Conservation (phyloP, 495 filamentous ascomycete species). For the Hypoxylon intermedium region DNA sequence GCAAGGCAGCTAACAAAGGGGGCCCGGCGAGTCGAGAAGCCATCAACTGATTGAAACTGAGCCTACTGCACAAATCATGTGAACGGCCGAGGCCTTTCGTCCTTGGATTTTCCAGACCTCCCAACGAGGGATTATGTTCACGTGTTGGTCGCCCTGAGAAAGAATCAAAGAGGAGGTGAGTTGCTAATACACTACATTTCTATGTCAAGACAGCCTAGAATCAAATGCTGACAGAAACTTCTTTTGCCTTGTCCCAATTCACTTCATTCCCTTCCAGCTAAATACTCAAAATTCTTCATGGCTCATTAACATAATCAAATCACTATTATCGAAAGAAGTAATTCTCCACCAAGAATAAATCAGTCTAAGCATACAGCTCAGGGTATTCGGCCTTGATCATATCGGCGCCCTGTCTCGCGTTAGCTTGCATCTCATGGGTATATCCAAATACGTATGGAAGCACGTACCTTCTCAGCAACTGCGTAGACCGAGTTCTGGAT, state of each 20-base stretch:
- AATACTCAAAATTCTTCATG: no score
- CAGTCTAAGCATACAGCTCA: slow-evolving; percentile 40
- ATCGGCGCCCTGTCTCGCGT: slow-evolving; percentile 52
- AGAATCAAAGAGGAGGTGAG: no score
- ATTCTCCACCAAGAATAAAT: neutral
- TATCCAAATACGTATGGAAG: neutral
- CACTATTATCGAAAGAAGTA: neutral
- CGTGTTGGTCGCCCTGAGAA: no score
- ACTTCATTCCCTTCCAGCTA: no score
- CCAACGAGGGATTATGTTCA: no score
- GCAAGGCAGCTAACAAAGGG: neutral
- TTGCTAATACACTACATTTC: neutral
- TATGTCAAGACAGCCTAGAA: neutral
- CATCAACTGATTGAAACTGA: neutral
- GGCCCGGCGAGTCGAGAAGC: slow-evolving; percentile 8
- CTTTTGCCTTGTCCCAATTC: no score
- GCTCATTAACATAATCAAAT: neutral
- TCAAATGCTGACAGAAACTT: neutral
- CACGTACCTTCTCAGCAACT: slow-evolving; percentile 60
- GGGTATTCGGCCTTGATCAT: slow-evolving; percentile 53
- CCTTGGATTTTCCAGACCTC: neutral
- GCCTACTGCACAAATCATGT: neutral
- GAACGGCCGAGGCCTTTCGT: neutral
- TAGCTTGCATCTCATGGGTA: slow-evolving; percentile 5
- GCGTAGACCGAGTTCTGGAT: slow-evolving; percentile 63